phyloP scores from a whole-genome alignment of 164 flowering plant species.

The Hamamelis virginiana region DNA sequence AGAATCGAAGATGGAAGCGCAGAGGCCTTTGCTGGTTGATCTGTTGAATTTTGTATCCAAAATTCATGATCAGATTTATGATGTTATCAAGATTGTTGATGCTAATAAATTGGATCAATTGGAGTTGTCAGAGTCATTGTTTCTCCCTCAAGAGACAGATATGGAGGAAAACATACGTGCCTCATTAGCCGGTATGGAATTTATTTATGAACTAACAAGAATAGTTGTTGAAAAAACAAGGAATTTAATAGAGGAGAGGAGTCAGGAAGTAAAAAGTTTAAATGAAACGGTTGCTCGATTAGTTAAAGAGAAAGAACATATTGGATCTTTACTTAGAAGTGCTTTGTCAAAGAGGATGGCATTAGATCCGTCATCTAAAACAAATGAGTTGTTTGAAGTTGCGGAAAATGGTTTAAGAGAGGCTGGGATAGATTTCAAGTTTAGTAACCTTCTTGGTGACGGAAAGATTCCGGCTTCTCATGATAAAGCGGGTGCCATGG shows the following conservation, averaged over 20 bases:
- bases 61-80: conserved; percentile 59
- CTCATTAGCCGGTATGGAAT: conserved; percentile 73
- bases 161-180: conserved; percentile 82
- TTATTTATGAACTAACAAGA: conserved; percentile 54
- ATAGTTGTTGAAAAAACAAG: conserved; percentile 50
- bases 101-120: conserved; percentile 46
- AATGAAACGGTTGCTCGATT: conserved; percentile 64
- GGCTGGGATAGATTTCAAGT: conserved; percentile 69
- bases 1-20: conserved; percentile 59
- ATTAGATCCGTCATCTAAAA: conserved; percentile 49
- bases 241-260: conserved; percentile 51
- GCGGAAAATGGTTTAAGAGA: conserved; percentile 85
- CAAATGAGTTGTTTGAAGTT: conserved; percentile 61
- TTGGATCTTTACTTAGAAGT: conserved; percentile 83
- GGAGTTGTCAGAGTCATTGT: conserved; percentile 72
- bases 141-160: conserved; percentile 76
- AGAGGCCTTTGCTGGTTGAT: conserved; percentile 63
- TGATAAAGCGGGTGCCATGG: conserved; percentile 31
- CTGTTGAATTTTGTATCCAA: conserved; percentile 66
- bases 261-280: conserved; percentile 48
- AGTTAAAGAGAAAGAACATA: conserved; percentile 80
- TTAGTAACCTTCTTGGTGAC: conserved; percentile 41
- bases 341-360: conserved; percentile 67
- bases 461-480: conserved; percentile 23
- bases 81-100: conserved; percentile 63